These are phyloP conservation scores for Metschnikowia continentalis DNA, from an alignment of 805 yeast genomes.

Conservation along the genomic window DNA sequence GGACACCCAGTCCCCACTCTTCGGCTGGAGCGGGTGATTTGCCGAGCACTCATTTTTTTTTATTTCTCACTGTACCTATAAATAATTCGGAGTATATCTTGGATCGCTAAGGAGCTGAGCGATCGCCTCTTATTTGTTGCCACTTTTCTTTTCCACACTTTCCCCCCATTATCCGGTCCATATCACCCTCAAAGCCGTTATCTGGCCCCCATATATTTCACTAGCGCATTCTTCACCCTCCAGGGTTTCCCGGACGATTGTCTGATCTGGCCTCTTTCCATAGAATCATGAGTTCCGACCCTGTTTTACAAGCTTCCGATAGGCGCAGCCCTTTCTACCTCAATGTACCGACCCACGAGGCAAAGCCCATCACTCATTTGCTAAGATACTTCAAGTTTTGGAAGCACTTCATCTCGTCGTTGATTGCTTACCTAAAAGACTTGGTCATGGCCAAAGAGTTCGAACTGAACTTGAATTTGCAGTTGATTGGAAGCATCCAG, in stretches of 20 bases:
- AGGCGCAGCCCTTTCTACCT: slow-evolving; percentile 35
- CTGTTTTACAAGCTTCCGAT: slow-evolving; percentile 30
- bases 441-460: slow-evolving; percentile 46
- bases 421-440: slow-evolving; percentile 38
- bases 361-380: slow-evolving; percentile 38
- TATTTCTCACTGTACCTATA: neutral
- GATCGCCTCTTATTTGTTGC: neutral
- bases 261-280: neutral
- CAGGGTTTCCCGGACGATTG: neutral
- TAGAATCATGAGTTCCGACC: slow-evolving; percentile 3
- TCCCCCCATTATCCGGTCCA: neutral
- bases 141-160: neutral
- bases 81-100: slow-evolving; percentile 1
- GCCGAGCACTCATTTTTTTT: neutral
- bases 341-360: slow-evolving; percentile 36
- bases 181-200: neutral
- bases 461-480: slow-evolving; percentile 32
- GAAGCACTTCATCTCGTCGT: slow-evolving; percentile 36
- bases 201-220: too few species aligned
- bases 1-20: neutral
- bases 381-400: slow-evolving; percentile 37
- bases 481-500: slow-evolving; percentile 35
- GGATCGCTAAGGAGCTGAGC: neutral
- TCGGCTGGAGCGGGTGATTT: neutral
- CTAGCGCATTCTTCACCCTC: neutral